Evolutionary conservation across 768 basidiomycete species (phyloP), one percentile per base, ranked within the genome.

Genomic region (Leucocoprinus sp.): DNA sequence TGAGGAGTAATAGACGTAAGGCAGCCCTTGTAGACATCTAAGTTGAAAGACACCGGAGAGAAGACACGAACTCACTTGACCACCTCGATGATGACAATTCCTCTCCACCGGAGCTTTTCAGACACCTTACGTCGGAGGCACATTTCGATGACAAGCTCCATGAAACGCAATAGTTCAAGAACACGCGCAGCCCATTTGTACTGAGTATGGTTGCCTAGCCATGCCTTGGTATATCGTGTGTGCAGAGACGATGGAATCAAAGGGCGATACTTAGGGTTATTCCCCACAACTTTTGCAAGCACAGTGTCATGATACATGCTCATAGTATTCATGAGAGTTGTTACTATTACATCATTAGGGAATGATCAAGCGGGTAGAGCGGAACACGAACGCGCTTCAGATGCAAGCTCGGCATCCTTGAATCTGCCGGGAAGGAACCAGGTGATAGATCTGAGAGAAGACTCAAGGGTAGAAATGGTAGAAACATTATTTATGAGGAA

Each of bases 391-490:
- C 93, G 70, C 57, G 85, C 80, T 76, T 98, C 95, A 9, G 91
- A 92, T 49, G 89, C 93, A 40, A 98, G 70, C 62, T 97, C 93
- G 37, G 93, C 92, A 73, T 97, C 93, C 65, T 91, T 92, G 76
- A 98, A 97, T 52, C 93, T 77, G 50, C 93, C 93, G 35, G 95
- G 95, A 35, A 98, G 68, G 56, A 98, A 82, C 93, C 93, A 98
- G 37, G 92, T 93, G 48, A 97, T 66, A 29, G 91, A 93, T 52
- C 91, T 74, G 52, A 98, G 64, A 21, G 85, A 80, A 14, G 86
- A 90, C 64, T 98, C 95, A 54, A 97, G 66, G n/a, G 82, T 78
- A 15, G 85, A 82, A 41, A 97, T 87, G 17, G 87, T 81, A 1
- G 83, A 80, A 18, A 87, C 80, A 65, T 97, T 96, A 45, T 82